Conservation (phyloP, 768 basidiomycete species). For the Daedaleopsis nitida region DNA sequence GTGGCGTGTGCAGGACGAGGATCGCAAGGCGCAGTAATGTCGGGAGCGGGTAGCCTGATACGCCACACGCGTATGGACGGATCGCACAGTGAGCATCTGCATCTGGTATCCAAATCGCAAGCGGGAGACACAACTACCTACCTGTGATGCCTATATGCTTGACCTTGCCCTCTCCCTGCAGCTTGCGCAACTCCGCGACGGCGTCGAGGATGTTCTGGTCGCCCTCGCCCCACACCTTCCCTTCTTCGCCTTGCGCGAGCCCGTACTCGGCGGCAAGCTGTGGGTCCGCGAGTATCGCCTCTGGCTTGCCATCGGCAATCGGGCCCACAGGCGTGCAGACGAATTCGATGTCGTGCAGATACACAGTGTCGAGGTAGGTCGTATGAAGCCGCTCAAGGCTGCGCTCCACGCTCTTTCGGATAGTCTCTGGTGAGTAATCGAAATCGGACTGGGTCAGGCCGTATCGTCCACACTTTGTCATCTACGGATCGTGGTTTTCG, state of each 20-base stretch:
- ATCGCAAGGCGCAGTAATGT: constrained; percentile 83
- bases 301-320: constrained; percentile 55
- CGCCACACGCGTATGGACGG: neutral
- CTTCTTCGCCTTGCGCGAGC: constrained; percentile 57
- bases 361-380: constrained; percentile 76
- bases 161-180: constrained; percentile 75
- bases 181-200: constrained; percentile 59
- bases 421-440: constrained; percentile 69
- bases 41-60: constrained; percentile 75
- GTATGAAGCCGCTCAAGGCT: constrained; percentile 74
- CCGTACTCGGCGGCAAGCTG: constrained; percentile 65
- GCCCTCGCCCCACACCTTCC: constrained; percentile 60
- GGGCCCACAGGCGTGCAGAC: constrained; percentile 57
- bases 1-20: constrained; percentile 65
- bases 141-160: constrained; percentile 81
- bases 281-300: constrained; percentile 53
- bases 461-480: constrained; percentile 87
- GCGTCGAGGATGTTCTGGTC: constrained; percentile 75
- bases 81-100: neutral
- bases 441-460: constrained; percentile 54
- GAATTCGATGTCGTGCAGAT: constrained; percentile 85
- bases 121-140: constrained; percentile 32
- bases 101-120: neutral
- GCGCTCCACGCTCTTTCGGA: constrained; percentile 65
- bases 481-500: constrained; percentile 40